phyloP scores from a whole-genome alignment of 2,329 filamentous ascomycete genomes.

The Trematosphaeria pertusa region DNA sequence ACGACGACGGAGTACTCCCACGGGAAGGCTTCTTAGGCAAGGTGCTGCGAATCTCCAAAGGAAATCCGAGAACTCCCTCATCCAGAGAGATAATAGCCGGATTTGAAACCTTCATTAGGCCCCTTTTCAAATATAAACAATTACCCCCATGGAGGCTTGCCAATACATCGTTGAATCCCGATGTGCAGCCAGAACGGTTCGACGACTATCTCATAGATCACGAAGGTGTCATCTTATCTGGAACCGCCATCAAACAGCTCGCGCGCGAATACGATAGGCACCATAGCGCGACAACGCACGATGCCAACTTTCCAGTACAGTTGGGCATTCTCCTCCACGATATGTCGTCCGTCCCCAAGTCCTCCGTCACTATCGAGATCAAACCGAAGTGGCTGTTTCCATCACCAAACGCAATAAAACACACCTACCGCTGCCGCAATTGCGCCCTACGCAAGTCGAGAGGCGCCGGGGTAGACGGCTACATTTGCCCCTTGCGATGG shows the following conservation, averaged over 20 bases:
- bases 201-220: constrained; percentile 29
- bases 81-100: constrained; percentile 33
- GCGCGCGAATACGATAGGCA: neutral
- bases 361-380: constrained; percentile 47
- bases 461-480: constrained; percentile 22
- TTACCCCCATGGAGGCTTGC: too few relatives aligned
- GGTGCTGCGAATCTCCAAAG: constrained; percentile 42
- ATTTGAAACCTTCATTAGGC: constrained; percentile 35
- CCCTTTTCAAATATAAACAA: constrained; percentile 29
- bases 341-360: constrained; percentile 32
- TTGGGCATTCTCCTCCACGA: constrained; percentile 39
- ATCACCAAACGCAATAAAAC: constrained; percentile 52
- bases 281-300: neutral
- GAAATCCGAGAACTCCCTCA: constrained; percentile 31
- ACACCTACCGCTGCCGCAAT: constrained; percentile 53
- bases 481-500: constrained; percentile 52
- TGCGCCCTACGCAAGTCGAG: constrained; percentile 53
- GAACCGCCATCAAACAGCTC: constrained; percentile 20
- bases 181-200: constrained; percentile 7
- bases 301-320: constrained; percentile 5
- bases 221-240: constrained; percentile 20
- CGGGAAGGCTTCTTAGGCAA: constrained; percentile 17
- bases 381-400: constrained; percentile 59
- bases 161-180: constrained; percentile 1
- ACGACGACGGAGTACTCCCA: constrained; percentile 14